Evolutionary conservation across 345 rosid species (phyloP).

Genomic region (Eucalyptus camaldulensis): DNA sequence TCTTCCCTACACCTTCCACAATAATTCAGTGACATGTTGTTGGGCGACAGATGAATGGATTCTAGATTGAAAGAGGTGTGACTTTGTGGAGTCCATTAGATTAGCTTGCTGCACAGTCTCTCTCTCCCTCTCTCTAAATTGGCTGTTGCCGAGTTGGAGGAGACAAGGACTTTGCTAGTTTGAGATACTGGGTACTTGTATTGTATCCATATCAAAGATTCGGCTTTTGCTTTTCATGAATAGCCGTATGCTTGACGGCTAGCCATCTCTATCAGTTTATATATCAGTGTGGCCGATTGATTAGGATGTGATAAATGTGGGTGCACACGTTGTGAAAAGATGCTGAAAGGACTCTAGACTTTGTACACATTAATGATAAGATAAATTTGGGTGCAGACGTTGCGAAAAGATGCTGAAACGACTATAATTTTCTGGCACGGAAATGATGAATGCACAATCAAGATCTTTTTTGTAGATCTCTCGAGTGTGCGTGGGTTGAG

Average conservation of each 20-base stretch:
- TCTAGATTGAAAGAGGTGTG: background rate
- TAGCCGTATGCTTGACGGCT: background rate
- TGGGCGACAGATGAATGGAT: background rate
- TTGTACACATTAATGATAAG: background rate
- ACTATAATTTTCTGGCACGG: background rate
- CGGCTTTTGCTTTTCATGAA: background rate
- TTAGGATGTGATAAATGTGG: background rate
- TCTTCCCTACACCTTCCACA: background rate
- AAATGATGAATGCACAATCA: background rate
- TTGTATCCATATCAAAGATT: background rate
- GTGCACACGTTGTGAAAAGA: background rate
- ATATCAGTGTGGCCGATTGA: background rate
- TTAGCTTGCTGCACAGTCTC: background rate
- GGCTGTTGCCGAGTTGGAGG: background rate
- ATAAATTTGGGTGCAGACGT: background rate
- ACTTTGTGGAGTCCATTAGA: background rate
- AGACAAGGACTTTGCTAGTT: background rate
- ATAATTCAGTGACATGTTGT: background rate
- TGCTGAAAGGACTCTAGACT: background rate
- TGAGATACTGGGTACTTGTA: background rate
- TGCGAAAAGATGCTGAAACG: background rate
- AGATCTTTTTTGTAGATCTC: background rate
- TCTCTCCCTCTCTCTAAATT: background rate
- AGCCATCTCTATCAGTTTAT: background rate
- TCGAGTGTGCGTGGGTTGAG: background rate